Base-by-base conservation (phyloP, 176 grass and related monocot species). In the Triticum monococcum region DNA sequence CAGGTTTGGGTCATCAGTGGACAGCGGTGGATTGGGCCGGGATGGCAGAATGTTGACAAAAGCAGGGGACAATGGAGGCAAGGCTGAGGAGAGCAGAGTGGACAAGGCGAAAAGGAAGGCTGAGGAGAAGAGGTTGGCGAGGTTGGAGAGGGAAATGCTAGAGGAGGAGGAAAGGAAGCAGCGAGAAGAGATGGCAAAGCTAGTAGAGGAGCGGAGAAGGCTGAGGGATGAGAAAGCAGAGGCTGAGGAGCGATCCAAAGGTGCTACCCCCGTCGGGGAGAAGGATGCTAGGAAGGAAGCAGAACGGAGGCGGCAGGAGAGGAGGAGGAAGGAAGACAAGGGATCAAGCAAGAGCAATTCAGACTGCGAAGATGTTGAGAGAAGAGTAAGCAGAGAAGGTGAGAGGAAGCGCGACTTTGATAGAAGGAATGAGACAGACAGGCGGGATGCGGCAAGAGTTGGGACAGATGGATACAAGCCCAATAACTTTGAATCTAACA, bases 91-190 rank as follows among this genome's bases (percentile, higher is more conserved):
- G 80, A 98, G 77, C 67, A 95, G 85, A 79, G 61, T 84, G 2
- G 95, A 98, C 37, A 98, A 93, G 84, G 87, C 93, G 5, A 95
- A 81, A 46, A 90, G 93, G 84, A 98, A 95, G 84, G 93, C 95
- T 13, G 93, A 98, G 85, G 95, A 98, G 85, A 98, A 94, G 80
- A 90, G 89, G 30, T 40, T 95, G 83, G 96, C 86, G 1, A 90
- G 93, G 38, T 82, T 98, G 85, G 96, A 98, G 88, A 98, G 84
- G 78, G 96, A 98, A 82, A 87, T 95, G 93, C 79, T 95, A 17
- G 96, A 98, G 88, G 93, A 95, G 89, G 96, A 98, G 81, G 96
- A 98, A 80, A 89, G 93, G 76, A 98, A 98, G 87, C 96, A 98
- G 20, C 88, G 96, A 4, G 96, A 94, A 81, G 96, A 98, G 73